These are phyloP conservation scores for Xylariaceae sp. DNA, from an alignment of 2,329 filamentous ascomycete genomes.

Conservation along the genomic window DNA sequence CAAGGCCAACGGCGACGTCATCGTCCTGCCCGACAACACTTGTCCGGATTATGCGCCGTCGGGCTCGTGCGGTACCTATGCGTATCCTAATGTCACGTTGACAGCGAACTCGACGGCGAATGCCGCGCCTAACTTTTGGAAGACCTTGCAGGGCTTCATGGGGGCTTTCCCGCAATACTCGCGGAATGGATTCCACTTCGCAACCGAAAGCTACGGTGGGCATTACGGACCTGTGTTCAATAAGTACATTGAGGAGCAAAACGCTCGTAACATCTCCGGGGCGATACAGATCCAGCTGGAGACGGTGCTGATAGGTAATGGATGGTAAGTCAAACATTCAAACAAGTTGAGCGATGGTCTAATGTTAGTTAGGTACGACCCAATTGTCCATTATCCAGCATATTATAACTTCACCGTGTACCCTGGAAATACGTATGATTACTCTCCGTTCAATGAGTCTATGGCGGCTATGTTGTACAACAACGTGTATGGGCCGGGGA, in stretches of 20 bases:
- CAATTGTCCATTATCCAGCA: slow-evolving; percentile 57
- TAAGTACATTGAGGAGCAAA: slow-evolving; percentile 51
- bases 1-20: slow-evolving; percentile 35
- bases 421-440: slow-evolving; percentile 61
- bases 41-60: slow-evolving; percentile 53
- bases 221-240: slow-evolving; percentile 61
- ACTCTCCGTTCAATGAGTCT: slow-evolving; percentile 52
- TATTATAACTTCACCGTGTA: slow-evolving; percentile 61
- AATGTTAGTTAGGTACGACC: slow-evolving; percentile 48
- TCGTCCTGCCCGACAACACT: slow-evolving; percentile 47
- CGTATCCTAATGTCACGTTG: slow-evolving; percentile 50
- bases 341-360: background rate
- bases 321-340: slow-evolving; percentile 39
- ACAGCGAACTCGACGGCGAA: slow-evolving; percentile 55
- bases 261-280: slow-evolving; percentile 45
- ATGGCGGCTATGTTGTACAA: slow-evolving; percentile 57
- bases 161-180: slow-evolving; percentile 59
- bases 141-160: slow-evolving; percentile 64
- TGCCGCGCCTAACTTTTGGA: slow-evolving; percentile 63
- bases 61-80: slow-evolving; percentile 58
- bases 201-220: slow-evolving; percentile 60
- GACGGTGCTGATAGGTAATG: slow-evolving; percentile 58
- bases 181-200: slow-evolving; percentile 54
- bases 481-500: slow-evolving; percentile 61
- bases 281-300: slow-evolving; percentile 52